phyloP scores from a whole-genome alignment of 169 alveolate genomes.

The Ophryocystis elektroscirrha region DNA sequence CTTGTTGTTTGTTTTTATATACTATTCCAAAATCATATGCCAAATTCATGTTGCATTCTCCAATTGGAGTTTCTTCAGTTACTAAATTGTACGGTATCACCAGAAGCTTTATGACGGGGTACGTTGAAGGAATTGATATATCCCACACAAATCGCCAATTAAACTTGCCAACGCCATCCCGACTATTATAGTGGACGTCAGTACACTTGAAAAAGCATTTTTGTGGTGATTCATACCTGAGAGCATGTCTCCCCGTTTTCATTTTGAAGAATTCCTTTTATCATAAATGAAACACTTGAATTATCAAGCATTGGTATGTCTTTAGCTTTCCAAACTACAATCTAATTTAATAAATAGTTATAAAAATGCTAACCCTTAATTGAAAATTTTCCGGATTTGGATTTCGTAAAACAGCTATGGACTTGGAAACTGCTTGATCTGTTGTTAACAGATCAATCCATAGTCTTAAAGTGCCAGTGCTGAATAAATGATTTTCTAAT shows the following conservation, averaged over 20 bases:
- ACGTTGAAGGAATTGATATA: constrained; percentile 52
- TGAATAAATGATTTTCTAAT: background rate
- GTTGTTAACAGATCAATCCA: background rate
- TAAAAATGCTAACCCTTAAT: constrained; percentile 25
- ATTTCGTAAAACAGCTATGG: constrained; percentile 35
- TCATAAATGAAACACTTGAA: constrained; percentile 48
- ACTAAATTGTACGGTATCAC: constrained; percentile 7
- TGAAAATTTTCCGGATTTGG: constrained; percentile 56
- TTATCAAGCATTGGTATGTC: constrained; percentile 49
- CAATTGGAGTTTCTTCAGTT: background rate
- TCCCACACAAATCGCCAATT: constrained; percentile 61
- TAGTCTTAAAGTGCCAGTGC: background rate
- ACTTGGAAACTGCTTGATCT: background rate
- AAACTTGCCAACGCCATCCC: constrained; percentile 55
- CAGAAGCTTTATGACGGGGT: constrained; percentile 48
- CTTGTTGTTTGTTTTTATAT: background rate
- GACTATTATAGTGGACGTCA: constrained; percentile 60
- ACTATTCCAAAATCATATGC: background rate
- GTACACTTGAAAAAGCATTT: constrained; percentile 17
- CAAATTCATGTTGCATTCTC: background rate
- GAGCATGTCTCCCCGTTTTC: constrained; percentile 36
- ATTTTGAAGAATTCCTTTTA: constrained; percentile 41
- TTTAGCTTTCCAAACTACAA: constrained; percentile 59
- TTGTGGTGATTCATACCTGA: background rate
- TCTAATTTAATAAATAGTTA: constrained; percentile 1